These are phyloP conservation scores for Vitis cinerea DNA, from an alignment of 164 flowering plant species.

Conservation along the genomic window DNA sequence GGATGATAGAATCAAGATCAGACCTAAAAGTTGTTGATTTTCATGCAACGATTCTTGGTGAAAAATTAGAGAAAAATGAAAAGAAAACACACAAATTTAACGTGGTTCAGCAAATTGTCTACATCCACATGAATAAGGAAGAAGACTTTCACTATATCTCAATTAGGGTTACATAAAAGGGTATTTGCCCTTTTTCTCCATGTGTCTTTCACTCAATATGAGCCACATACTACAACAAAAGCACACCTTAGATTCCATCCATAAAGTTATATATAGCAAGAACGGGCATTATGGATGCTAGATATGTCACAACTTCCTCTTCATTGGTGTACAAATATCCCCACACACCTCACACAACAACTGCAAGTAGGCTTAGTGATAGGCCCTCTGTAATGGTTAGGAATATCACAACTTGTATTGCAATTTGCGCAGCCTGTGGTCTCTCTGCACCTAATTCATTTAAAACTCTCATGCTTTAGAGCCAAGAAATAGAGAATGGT, in stretches of 20 bases:
- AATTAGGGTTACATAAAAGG: conserved; percentile 33
- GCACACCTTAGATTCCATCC: conserved; percentile 36
- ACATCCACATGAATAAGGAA: no score
- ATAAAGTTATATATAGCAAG: conserved; percentile 38
- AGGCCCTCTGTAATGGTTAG: conserved; percentile 26
- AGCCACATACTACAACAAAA: no score
- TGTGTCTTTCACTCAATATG: no score
- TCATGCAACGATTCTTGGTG: no score
- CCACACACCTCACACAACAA: conserved; percentile 32
- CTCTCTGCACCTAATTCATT: conserved; percentile 16
- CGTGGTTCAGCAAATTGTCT: no score
- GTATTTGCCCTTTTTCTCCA: conserved; percentile 2
- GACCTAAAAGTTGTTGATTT: no score
- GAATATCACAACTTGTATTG: conserved; percentile 29
- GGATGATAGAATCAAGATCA: no score
- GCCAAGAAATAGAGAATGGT: background rate
- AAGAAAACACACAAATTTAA: no score
- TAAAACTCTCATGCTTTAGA: conserved; percentile 42
- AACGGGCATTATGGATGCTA: conserved; percentile 36
- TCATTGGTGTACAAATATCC: conserved; percentile 45
- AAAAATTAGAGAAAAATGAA: no score
- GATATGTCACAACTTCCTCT: conserved; percentile 34
- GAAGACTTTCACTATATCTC: no score
- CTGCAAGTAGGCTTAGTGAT: conserved; percentile 8
- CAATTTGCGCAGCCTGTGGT: conserved; percentile 35